These are phyloP conservation scores for Neurospora sp. DNA, from an alignment of 495 filamentous ascomycete species.

Conservation along the genomic window DNA sequence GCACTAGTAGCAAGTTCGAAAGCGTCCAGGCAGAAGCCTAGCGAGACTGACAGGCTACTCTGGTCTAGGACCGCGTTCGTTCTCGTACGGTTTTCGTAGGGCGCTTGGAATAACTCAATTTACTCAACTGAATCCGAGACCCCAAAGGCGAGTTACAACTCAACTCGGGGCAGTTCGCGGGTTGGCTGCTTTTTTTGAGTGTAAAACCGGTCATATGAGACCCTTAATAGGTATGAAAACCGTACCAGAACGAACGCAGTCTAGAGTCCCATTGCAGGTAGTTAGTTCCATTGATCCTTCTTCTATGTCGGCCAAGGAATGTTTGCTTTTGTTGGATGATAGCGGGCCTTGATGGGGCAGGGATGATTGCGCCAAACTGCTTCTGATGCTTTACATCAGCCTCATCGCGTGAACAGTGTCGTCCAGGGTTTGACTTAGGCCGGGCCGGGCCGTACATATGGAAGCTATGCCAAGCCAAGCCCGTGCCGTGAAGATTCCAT, in stretches of 20 bases:
- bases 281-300: neutral
- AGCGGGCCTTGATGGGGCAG: too few relatives aligned
- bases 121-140: neutral
- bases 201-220: too few relatives aligned
- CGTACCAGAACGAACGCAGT: too few relatives aligned
- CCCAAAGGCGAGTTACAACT: too few relatives aligned
- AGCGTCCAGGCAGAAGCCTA: neutral
- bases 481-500: neutral
- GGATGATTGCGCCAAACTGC: too few relatives aligned
- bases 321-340: neutral
- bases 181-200: too few relatives aligned
- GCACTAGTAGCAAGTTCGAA: neutral
- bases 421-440: too few relatives aligned
- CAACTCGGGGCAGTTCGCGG: too few relatives aligned
- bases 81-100: neutral
- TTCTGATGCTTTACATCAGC: too few relatives aligned
- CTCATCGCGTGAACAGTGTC: too few relatives aligned
- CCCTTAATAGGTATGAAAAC: too few relatives aligned
- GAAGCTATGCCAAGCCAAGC: neutral
- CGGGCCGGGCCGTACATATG: neutral
- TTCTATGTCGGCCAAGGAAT: neutral
- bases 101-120: neutral
- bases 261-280: too few relatives aligned
- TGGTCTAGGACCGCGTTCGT: neutral
- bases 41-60: neutral